Percentiles rank a stretch among this genome's conserved stretches.
These are phyloP conservation scores for Abrus precatorius DNA, from an alignment of 306 rosid species.

Conservation along the genomic window DNA sequence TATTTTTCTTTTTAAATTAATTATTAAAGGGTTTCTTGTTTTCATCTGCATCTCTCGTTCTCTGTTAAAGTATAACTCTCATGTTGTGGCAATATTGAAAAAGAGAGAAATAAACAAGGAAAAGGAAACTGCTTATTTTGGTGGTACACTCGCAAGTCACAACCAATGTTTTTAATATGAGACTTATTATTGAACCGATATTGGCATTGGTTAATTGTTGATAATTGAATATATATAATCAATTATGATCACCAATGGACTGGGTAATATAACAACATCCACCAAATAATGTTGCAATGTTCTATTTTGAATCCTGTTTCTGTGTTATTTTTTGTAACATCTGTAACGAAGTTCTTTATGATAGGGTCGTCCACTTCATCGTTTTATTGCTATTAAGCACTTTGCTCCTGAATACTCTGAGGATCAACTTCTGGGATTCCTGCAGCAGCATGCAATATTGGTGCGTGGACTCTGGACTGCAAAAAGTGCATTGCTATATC, in stretches of 20 bases:
- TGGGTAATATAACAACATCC: neutral
- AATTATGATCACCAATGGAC: neutral
- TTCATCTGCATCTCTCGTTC: neutral
- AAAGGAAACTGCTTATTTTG: slow-evolving; percentile 21
- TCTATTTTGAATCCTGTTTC: neutral
- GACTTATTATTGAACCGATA: neutral
- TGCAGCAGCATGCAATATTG: slow-evolving; percentile 68
- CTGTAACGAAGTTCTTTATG: slow-evolving; percentile 38
- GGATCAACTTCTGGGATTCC: slow-evolving; percentile 66
- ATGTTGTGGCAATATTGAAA: slow-evolving; percentile 21
- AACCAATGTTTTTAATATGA: neutral
- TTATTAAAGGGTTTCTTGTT: slow-evolving; percentile 18
- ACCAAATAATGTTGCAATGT: neutral
- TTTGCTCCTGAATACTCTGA: slow-evolving; percentile 71
- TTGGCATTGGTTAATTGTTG: neutral
- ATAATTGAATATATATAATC: neutral
- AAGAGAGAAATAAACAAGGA: neutral
- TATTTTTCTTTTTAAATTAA: slow-evolving; percentile 5
- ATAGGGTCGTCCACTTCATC: slow-evolving; percentile 74
- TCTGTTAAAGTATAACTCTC: slow-evolving; percentile 14
- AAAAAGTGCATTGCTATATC: slow-evolving; percentile 62
- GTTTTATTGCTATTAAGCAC: slow-evolving; percentile 79
- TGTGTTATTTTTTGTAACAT: slow-evolving; percentile 15
- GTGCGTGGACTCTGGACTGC: slow-evolving; percentile 87
- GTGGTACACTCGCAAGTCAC: neutral